Evolutionary conservation across 495 filamentous ascomycete species (phyloP), one percentile per base, ranked within the genome.

Genomic region (Penicillium desertorum): DNA sequence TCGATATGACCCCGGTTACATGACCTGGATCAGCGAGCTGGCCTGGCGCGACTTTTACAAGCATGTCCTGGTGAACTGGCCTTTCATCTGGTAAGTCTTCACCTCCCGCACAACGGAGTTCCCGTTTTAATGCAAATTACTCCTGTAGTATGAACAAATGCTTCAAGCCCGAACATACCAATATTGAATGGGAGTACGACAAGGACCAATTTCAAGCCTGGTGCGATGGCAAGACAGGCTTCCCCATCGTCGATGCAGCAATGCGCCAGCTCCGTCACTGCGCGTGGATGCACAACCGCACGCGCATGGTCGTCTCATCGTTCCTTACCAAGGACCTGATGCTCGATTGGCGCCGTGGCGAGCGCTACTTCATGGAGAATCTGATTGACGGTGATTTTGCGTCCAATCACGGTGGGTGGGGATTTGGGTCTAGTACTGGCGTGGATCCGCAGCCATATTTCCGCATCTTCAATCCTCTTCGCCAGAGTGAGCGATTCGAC

Each of bases 11-110:
- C 62, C 78, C 17, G 90, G 91, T 0, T 88, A 90, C 36, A 73
- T 78, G 48, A 74, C 79, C 3, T 97, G 91, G 91, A 93, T 96
- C 57, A 86, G 86, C 51, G 92, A 96, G 67, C 79, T 97, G 0
- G 92, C 90, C 1, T 95, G 92, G 92, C 79, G 92, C 9, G 92
- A 96, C 63, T 97, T 96, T 66, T 96, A 96, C 71, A 89, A 88
- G 58, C 90, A 96, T 68, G 88, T 96, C 4, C 75, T 96, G 14
- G 87, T 83, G 3, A 77, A 93, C 55, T 96, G 89, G 89, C 92
- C 92, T 5, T 94, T 91, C 60, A 82, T 95, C 34, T 93, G 91
- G 88, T 91, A 69, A 54, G 79, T 65, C 1, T 27, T 11, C 2
- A 20, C 12, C 32, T 27, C n/a, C 23, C 27, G n/a, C 30, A 25